A percentile compares a stretch with the other conserved stretches of the same genome.
These are phyloP conservation scores for Hirschfeldia incana DNA, from an alignment of 345 rosid species.

Conservation along the genomic window DNA sequence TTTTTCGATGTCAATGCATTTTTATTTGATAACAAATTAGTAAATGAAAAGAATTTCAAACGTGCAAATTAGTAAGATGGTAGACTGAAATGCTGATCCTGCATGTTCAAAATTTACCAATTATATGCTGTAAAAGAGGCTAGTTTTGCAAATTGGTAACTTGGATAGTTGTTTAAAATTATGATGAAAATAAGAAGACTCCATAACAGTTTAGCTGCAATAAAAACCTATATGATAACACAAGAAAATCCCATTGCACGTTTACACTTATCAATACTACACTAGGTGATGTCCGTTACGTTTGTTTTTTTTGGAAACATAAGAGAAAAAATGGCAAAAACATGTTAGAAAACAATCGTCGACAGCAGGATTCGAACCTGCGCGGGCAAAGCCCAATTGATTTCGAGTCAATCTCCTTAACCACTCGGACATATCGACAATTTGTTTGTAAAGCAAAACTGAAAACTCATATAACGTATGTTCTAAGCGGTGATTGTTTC, in stretches of 20 bases:
- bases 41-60: neutral
- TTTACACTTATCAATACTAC: neutral
- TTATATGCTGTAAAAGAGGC: neutral
- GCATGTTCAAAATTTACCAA: neutral
- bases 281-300: neutral
- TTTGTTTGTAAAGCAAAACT: neutral
- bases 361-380: constrained; percentile 55
- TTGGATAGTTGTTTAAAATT: neutral
- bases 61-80: constrained; percentile 14
- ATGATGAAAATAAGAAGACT: neutral
- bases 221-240: neutral
- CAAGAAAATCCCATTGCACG: neutral
- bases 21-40: neutral
- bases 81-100: neutral
- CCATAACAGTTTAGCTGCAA: neutral
- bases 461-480: too few species aligned
- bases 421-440: constrained; percentile 35
- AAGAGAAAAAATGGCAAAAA: neutral
- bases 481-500: neutral
- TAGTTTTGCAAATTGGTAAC: neutral
- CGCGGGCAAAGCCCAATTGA: constrained; percentile 99
- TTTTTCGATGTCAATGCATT: neutral
- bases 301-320: neutral
- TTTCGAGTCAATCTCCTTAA: constrained; percentile 99
- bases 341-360: neutral